Percentiles rank a stretch among this genome's conserved stretches.
phyloP scores from a whole-genome alignment of 139 green algal genomes.

The Chlamydomonas schloesseri region DNA sequence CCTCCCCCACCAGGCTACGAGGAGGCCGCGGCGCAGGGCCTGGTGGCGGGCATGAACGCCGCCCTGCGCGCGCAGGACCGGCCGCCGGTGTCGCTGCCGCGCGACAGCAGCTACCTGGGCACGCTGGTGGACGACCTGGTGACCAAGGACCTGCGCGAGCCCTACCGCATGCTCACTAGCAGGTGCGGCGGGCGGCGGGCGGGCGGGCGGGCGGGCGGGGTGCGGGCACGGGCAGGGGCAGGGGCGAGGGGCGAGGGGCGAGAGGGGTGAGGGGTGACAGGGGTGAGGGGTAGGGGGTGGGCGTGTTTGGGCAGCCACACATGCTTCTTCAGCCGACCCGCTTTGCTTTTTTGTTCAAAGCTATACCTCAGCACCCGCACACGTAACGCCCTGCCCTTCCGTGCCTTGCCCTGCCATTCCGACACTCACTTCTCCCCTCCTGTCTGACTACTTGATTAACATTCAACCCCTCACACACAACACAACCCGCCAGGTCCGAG shows the following conservation, averaged over 20 bases:
- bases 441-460: too few species aligned
- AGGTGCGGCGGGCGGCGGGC: slow-evolving; percentile 29
- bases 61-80: slow-evolving; percentile 70
- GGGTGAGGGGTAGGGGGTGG: too few species aligned
- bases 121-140: slow-evolving; percentile 98
- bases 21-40: slow-evolving; percentile 93
- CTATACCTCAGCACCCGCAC: too few species aligned
- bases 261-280: too few species aligned
- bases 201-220: neutral
- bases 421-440: too few species aligned
- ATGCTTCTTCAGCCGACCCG: too few species aligned
- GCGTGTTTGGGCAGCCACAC: too few species aligned
- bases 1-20: slow-evolving; percentile 92
- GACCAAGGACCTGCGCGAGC: slow-evolving; percentile 96
- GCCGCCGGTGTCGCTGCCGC: slow-evolving; percentile 68
- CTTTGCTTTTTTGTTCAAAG: too few species aligned
- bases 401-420: too few species aligned
- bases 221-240: neutral
- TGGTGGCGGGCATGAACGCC: slow-evolving; percentile 95
- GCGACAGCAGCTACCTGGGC: slow-evolving; percentile 91
- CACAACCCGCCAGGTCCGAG: slow-evolving; percentile 75
- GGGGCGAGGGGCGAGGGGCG: neutral
- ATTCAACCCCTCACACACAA: neutral
- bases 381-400: too few species aligned
- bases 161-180: slow-evolving; percentile 97